Evolutionary conservation across 176 grass and related monocot genomes (phyloP), one percentile per base, ranked within the genome.

Genomic region (Poa annua): DNA sequence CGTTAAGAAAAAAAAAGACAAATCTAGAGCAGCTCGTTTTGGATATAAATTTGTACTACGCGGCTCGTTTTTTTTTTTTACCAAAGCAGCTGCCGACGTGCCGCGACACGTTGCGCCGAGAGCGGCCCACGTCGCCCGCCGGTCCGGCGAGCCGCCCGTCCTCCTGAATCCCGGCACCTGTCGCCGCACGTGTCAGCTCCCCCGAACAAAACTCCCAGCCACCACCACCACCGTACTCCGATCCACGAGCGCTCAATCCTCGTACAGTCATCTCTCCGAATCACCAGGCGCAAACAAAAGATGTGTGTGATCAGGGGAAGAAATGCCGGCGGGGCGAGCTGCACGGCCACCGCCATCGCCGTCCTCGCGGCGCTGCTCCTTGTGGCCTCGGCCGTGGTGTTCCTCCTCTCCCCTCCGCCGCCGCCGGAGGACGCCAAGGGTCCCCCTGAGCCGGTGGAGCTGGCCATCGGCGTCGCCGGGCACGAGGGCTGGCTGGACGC

Each of bases 381-480:
- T 11, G 26, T 16, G 56, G 79, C 74, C 20, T 84, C 78, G 75
- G 15, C 2, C 4, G 14, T 68, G 11, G 42, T 85, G 7, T 73
- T 80, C 49, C 2, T 80, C 2, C 11, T 34, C 8, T 60, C 81
- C 57, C 48, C 50, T 32, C 67, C 65, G 47, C 1, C 67, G 38
- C 1, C 81, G 45, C 10, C 36, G 0, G 41, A 2, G 11, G 49
- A 36, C 9, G 59, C 1, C 8, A 42, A 62, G 42, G 8, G 2
- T 1, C 67, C 52, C 17, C 87, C 62, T 4, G 88, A 90, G 77
- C 81, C 73, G 73, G 85, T 85, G 42, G 91, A 93, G 85, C 82
- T 76, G 60, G 91, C 91, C 72, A 88, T 93, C 88, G 85, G 91
- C 67, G 19, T 90, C 66, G 79, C 72, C 49, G 88, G 85, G 0